Base-by-base conservation (phyloP, 208 protist genomes). In the Herpetomonas tarakana region DNA sequence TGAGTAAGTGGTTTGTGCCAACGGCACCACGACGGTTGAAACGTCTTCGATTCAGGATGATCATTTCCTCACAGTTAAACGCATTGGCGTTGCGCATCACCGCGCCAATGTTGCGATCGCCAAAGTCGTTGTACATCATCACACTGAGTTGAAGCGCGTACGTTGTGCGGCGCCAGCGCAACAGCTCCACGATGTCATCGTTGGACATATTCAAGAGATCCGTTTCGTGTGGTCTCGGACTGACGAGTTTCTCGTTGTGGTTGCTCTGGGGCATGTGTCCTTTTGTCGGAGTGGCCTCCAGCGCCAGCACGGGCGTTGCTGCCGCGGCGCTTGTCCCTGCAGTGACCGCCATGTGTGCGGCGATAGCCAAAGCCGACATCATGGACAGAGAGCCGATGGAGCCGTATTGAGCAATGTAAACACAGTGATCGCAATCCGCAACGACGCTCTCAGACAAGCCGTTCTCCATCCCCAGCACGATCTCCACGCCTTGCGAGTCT, bases 401-500 rank as follows among this genome's bases (percentile, higher is more conserved):
- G 24, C 88, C 88, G 62, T 94, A 94, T 62, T 94, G 88, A 3
- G 88, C 81, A 54, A 94, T 92, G 49, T 82, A 94, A 0, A 76
- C 59, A 44, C 58, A 78, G 41, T 86, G 52, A 52, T 88, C 70
- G 58, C 84, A 91, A 21, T 72, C 14, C 9, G 63, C 56, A 26
- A 30, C 46, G 4, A 91, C 53, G 3, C 22, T 19, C 6, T 63
- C 39, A 0, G 80, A 87, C 24, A 94, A 49, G 11, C 88, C 88
- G 60, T 94, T 94, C 47, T 94, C 84, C 84, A 92, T 92, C 2
- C 88, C 88, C 2, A 94, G 63, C 2, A 94, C 81, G 24, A 94
- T 65, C 30, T 91, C 76, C 4, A 91, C 58, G 0, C 72, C 73
- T 2, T 26, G 46, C 16, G 52, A 53, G 0, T 50, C 24, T 19